Percentiles rank a stretch among this genome's conserved stretches.
phyloP scores from a whole-genome alignment of 2,329 filamentous ascomycete species.

The Tolypocladium ovalisporum region DNA sequence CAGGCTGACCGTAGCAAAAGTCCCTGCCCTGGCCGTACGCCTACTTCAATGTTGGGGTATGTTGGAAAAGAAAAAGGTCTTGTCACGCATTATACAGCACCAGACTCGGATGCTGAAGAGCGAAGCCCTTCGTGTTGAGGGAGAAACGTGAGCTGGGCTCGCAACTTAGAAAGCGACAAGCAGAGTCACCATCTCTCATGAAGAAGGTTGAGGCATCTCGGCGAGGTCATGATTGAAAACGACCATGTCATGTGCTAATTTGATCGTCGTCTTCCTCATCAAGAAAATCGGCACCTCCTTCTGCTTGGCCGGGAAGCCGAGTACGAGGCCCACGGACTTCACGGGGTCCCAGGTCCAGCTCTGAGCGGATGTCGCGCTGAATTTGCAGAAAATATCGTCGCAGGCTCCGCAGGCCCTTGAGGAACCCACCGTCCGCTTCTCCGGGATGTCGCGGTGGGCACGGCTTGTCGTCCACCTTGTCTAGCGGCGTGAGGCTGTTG shows the following conservation, averaged over 20 bases:
- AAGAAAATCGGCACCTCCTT: slow-evolving; percentile 12
- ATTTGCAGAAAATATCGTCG: slow-evolving; percentile 80
- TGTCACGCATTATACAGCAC: background rate
- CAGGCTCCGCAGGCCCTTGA: slow-evolving; percentile 72
- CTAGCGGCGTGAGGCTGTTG: slow-evolving; percentile 87
- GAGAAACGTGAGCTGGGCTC: background rate
- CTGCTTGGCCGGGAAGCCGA: slow-evolving; percentile 10
- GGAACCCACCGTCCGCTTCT: slow-evolving; percentile 77
- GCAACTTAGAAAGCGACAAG: background rate
- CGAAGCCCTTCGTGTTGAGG: no score
- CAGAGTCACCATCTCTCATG: background rate
- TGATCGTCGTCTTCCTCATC: slow-evolving; percentile 14
- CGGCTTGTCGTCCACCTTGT: slow-evolving; percentile 47
- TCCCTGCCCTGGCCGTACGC: background rate
- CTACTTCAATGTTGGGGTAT: background rate
- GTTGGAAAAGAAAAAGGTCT: background rate
- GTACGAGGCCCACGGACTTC: slow-evolving; percentile 6
- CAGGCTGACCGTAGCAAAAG: background rate
- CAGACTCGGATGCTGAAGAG: background rate
- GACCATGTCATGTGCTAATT: background rate
- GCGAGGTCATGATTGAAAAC: background rate
- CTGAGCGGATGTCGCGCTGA: slow-evolving; percentile 58
- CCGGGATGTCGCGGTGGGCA: slow-evolving; percentile 76
- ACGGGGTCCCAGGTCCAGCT: slow-evolving; percentile 35
- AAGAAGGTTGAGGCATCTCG: background rate